phyloP scores from a whole-genome alignment of 2,329 filamentous ascomycete genomes.

The Aspergillus vadensis region DNA sequence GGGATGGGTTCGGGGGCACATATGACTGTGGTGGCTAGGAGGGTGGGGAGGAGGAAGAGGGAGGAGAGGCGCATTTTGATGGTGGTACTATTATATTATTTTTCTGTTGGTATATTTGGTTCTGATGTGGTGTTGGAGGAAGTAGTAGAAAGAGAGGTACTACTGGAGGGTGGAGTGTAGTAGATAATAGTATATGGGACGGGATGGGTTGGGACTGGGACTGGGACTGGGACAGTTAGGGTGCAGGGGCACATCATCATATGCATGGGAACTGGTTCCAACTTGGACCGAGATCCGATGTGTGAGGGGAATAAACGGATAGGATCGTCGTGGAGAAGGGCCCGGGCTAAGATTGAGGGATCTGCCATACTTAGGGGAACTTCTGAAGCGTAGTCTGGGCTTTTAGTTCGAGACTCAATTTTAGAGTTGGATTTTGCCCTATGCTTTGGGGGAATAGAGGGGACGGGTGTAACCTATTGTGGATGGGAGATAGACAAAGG shows the following conservation, averaged over 20 bases:
- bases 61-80: conserved; percentile 21
- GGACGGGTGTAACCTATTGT: too few species aligned
- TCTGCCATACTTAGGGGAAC: neutral
- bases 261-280: neutral
- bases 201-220: neutral
- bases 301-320: conserved; percentile 4
- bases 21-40: conserved; percentile 20
- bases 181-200: neutral
- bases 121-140: neutral
- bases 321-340: neutral
- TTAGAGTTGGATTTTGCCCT: neutral
- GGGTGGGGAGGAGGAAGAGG: conserved; percentile 18
- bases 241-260: neutral
- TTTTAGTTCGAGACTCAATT: neutral
- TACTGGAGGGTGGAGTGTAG: neutral
- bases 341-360: neutral
- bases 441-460: too few species aligned
- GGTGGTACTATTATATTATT: too few species aligned
- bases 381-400: conserved; percentile 1
- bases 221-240: neutral
- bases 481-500: too few species aligned
- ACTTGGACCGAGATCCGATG: conserved; percentile 14
- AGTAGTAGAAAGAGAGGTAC: neutral
- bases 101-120: neutral
- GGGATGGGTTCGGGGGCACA: conserved; percentile 18